These are phyloP conservation scores for Talaromyces verruculosus DNA, from an alignment of 2,329 filamentous ascomycete genomes.

Conservation along the genomic window DNA sequence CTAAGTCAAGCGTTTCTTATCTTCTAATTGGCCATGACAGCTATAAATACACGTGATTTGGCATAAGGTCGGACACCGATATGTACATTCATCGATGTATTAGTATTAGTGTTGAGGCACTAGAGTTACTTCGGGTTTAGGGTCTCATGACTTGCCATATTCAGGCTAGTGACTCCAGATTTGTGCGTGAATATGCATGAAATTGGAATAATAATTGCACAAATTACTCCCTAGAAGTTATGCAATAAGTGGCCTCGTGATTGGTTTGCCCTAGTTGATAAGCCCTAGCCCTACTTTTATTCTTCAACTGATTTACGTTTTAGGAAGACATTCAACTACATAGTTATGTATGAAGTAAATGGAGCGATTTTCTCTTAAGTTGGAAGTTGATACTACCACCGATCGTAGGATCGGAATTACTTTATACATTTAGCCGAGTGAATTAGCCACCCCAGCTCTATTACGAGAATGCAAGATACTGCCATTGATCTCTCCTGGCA, in stretches of 20 bases:
- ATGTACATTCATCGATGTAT: not conserved
- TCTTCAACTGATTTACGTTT: not conserved
- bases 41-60: not conserved
- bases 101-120: not conserved
- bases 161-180: not conserved
- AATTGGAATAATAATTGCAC: not conserved
- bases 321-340: not conserved
- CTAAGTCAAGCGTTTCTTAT: not conserved
- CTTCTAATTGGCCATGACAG: not conserved
- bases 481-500: not conserved
- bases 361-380: not conserved
- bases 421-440: not conserved
- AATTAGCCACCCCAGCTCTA: not conserved
- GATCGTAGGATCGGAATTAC: not conserved
- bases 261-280: not conserved
- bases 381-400: not conserved
- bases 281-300: not conserved
- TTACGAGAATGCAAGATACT: not conserved
- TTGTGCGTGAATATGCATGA: not conserved
- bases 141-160: not conserved
- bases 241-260: not conserved
- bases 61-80: not conserved
- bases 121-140: not conserved
- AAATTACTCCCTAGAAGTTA: not conserved
- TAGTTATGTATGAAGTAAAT: not conserved